A percentile compares a stretch with the other conserved stretches of the same genome.
Conservation (phyloP, 169 alveolate species). For the Besnoitia besnoiti region DNA sequence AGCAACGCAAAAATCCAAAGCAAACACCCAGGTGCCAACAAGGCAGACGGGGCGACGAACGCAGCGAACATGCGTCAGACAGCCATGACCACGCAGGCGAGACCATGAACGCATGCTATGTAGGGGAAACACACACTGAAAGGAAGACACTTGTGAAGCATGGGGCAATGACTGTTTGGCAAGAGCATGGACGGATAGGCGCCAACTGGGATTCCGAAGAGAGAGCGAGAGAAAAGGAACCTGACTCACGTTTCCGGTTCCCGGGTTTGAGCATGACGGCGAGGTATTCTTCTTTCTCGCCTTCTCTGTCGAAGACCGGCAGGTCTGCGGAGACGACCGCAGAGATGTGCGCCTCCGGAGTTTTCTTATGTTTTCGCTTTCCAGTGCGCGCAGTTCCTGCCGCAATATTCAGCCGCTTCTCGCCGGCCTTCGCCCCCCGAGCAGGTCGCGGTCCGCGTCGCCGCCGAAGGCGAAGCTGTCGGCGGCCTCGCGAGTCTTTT, state of each 20-base stretch:
- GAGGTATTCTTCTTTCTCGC: neutral
- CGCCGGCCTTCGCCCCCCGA: neutral
- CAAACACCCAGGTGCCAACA: too few relatives aligned
- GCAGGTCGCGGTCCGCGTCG: neutral
- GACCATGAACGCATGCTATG: too few relatives aligned
- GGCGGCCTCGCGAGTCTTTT: neutral
- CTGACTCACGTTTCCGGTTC: neutral
- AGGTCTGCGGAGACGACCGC: neutral
- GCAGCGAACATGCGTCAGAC: too few relatives aligned
- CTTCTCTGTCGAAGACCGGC: slow-evolving; percentile 11
- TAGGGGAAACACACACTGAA: too few relatives aligned
- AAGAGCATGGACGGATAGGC: too few relatives aligned
- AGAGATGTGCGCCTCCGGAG: neutral
- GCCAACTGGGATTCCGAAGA: too few relatives aligned
- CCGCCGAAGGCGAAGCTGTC: neutral
- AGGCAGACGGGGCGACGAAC: too few relatives aligned
- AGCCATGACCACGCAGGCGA: too few relatives aligned
- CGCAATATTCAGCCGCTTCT: neutral
- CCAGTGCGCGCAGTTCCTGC: neutral
- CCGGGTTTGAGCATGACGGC: slow-evolving; percentile 13
- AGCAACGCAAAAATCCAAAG: neutral
- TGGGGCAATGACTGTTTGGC: too few relatives aligned
- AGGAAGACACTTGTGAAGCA: too few relatives aligned
- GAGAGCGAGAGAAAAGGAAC: too few relatives aligned
- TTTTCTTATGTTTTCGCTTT: neutral